Conservation (phyloP, 768 basidiomycete species). For the Lenzites betulinus region DNA sequence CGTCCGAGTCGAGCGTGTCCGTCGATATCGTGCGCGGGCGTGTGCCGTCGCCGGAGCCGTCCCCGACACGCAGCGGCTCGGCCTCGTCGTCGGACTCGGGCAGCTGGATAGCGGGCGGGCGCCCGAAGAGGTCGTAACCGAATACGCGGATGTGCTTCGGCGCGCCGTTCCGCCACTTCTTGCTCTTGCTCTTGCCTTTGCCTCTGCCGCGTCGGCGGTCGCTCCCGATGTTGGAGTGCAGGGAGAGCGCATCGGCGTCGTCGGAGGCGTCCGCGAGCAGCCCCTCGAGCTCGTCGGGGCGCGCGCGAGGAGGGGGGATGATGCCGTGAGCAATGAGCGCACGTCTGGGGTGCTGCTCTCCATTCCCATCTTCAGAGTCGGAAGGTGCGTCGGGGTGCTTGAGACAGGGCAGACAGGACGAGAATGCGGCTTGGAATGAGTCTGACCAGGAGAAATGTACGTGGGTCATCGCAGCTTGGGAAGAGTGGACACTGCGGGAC, state of each 20-base stretch:
- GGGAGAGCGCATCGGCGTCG: constrained; percentile 65
- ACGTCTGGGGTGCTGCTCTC: constrained; percentile 4
- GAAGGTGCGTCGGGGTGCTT: constrained; percentile 32
- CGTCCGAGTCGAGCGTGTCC: constrained; percentile 68
- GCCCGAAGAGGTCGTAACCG: constrained; percentile 70
- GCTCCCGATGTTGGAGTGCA: constrained; percentile 62
- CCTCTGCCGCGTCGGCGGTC: constrained; percentile 36
- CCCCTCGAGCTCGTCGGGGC: constrained; percentile 49
- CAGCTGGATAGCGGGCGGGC: constrained; percentile 54
- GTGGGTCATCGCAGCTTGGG: constrained; percentile 16
- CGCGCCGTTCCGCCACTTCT: constrained; percentile 28
- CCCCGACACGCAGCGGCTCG: background rate
- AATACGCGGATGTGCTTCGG: constrained; percentile 55
- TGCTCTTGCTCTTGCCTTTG: constrained; percentile 26
- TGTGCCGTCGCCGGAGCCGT: constrained; percentile 2
- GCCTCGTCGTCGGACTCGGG: constrained; percentile 49
- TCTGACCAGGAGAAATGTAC: constrained; percentile 65
- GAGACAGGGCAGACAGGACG: constrained; percentile 63
- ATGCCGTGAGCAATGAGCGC: constrained; percentile 17
- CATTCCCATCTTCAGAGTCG: constrained; percentile 36
- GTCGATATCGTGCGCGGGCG: constrained; percentile 30
- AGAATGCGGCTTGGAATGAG: constrained; percentile 55
- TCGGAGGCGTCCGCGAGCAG: constrained; percentile 49
- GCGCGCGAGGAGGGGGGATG: constrained; percentile 31
- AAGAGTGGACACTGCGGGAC: background rate